Conservation (phyloP, 345 rosid genomes). For the Psidium friedrichsthalianum region DNA sequence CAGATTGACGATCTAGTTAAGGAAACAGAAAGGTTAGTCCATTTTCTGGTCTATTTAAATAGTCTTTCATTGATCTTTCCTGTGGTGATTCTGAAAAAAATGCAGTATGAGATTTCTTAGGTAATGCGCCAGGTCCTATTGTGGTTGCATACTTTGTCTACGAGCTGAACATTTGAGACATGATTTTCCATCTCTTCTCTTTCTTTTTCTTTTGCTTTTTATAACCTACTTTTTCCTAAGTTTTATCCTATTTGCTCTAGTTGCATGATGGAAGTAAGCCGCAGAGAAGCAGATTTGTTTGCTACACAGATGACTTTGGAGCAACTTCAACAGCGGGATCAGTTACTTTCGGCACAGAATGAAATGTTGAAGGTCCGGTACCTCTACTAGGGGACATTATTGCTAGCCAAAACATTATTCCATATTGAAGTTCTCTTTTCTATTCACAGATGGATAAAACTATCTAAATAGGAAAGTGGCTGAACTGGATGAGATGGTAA, state of each 20-base stretch:
- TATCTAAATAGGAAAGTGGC: constrained; percentile 50
- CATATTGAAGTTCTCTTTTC: background rate
- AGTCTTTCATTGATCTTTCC: background rate
- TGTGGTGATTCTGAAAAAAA: background rate
- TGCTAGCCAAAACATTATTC: background rate
- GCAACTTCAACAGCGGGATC: constrained; percentile 73
- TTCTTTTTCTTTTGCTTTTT: background rate
- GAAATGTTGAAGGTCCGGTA: constrained; percentile 61
- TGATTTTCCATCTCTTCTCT: background rate
- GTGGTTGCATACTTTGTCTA: background rate
- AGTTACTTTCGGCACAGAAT: constrained; percentile 70
- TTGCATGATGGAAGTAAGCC: constrained; percentile 43
- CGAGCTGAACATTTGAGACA: background rate
- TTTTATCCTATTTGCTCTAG: constrained; percentile 17
- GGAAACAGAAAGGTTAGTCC: constrained; percentile 66
- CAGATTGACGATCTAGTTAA: constrained; percentile 40
- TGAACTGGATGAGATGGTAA: constrained; percentile 60
- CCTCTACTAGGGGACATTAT: background rate
- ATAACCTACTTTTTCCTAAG: background rate
- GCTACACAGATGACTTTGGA: constrained; percentile 43
- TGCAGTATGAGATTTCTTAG: background rate
- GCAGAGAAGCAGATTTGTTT: constrained; percentile 58
- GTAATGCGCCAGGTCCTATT: background rate
- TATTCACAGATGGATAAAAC: constrained; percentile 55
- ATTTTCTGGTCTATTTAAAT: background rate